phyloP scores from a whole-genome alignment of 208 protist species.

The Trichomonas tenax region DNA sequence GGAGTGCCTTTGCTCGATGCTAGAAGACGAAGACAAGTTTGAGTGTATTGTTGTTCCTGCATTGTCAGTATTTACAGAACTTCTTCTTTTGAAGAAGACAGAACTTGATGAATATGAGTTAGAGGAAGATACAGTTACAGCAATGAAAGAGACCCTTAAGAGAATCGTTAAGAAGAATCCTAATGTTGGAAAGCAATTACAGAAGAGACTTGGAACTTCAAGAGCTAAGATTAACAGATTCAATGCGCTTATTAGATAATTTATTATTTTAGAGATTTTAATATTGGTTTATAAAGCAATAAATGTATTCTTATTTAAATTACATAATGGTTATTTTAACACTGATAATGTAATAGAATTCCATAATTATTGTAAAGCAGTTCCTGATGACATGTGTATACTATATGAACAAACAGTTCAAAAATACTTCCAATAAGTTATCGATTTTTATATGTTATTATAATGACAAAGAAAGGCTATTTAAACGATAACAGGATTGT shows the following conservation, averaged over 20 bases:
- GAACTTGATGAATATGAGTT: not conserved
- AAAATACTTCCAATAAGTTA: no score
- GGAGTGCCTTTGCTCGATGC: not conserved
- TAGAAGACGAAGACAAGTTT: not conserved
- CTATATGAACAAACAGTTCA: no score
- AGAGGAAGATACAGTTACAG: not conserved
- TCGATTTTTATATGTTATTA: no score
- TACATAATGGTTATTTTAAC: no score
- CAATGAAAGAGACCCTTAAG: not conserved
- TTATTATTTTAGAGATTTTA: not conserved
- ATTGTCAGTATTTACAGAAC: not conserved
- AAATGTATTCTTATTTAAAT: no score
- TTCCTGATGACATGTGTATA: no score
- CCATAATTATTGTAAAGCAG: no score
- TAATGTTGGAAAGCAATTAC: not conserved
- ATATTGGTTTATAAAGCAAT: no score
- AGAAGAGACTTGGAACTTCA: not conserved
- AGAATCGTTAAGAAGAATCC: not conserved
- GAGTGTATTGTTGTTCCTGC: not conserved
- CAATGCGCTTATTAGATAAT: slow-evolving; percentile 10
- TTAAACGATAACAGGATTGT: no score
- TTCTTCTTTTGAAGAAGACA: not conserved
- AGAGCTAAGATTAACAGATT: slow-evolving; percentile 14
- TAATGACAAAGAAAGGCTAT: no score
- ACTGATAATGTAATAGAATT: no score